Evolutionary conservation across 345 rosid genomes (phyloP).

Genomic region (Citrus cavaleriei): DNA sequence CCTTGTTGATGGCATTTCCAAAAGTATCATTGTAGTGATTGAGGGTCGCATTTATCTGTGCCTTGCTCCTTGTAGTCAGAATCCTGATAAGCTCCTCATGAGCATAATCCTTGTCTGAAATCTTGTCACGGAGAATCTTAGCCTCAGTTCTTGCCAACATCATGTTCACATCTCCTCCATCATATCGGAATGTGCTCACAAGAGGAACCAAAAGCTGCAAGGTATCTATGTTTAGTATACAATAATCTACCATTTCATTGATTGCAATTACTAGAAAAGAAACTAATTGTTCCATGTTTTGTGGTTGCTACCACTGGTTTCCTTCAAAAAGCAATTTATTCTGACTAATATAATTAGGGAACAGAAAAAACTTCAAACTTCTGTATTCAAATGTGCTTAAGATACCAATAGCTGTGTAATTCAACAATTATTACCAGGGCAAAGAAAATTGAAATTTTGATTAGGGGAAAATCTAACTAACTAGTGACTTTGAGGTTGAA

Average conservation of each 20-base stretch:
- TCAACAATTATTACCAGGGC: not conserved
- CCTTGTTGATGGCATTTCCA: slow-evolving; percentile 79
- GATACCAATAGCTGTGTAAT: not conserved
- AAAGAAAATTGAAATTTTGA: not conserved
- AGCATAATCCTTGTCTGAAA: slow-evolving; percentile 59
- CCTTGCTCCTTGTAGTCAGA: slow-evolving; percentile 77
- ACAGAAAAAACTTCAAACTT: not conserved
- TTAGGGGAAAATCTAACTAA: not conserved
- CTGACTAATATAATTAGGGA: too few species aligned
- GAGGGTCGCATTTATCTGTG: slow-evolving; percentile 69
- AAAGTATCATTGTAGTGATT: slow-evolving; percentile 69
- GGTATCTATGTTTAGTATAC: not conserved
- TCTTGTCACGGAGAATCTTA: slow-evolving; percentile 73
- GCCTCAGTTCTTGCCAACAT: slow-evolving; percentile 73
- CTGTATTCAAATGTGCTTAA: not conserved
- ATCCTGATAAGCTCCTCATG: slow-evolving; percentile 86
- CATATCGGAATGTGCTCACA: slow-evolving; percentile 68
- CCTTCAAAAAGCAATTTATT: too few species aligned
- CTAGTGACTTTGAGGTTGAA: not conserved
- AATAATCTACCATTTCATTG: not conserved
- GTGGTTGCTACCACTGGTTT: too few species aligned
- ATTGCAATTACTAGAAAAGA: not conserved
- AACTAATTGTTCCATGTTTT: too few species aligned
- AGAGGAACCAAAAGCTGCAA: slow-evolving; percentile 81
- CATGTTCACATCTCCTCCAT: slow-evolving; percentile 77